Evolutionary conservation across 805 yeast genomes (phyloP).

Genomic region (Wickerhamiella spandovensis): DNA sequence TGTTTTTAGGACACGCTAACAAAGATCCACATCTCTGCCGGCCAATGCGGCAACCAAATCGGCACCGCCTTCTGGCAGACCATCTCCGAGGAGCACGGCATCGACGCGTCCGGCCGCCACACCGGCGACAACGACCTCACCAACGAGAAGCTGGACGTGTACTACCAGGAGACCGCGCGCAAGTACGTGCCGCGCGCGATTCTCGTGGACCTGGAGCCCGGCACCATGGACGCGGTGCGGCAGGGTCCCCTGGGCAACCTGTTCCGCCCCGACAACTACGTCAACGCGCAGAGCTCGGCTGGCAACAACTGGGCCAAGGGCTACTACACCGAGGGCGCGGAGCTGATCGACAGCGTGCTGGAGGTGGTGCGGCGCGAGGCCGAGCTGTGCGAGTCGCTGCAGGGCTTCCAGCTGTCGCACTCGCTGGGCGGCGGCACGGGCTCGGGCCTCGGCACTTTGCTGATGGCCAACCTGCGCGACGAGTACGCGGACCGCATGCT

Average conservation of each 20-base stretch:
- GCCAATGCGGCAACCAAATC: conserved; percentile 98
- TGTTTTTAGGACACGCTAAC: too few species aligned
- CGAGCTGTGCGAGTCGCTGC: conserved; percentile 82
- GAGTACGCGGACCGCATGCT: conserved; percentile 93
- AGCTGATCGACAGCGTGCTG: conserved; percentile 76
- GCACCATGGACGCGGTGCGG: conserved; percentile 77
- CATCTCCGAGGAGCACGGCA: conserved; percentile 30
- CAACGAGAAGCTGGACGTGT: conserved; percentile 54
- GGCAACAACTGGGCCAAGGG: conserved; percentile 98
- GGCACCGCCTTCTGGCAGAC: conserved; percentile 34
- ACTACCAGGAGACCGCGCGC: conserved; percentile 76
- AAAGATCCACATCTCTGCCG: conserved; percentile 88
- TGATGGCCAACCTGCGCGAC: conserved; percentile 75
- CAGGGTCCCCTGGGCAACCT: conserved; percentile 70
- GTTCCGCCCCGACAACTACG: conserved; percentile 85
- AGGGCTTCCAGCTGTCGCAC: conserved; percentile 85
- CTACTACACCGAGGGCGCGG: conserved; percentile 94
- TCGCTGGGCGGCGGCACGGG: conserved; percentile 90
- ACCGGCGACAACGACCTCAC: conserved; percentile 18
- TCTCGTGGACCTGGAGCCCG: conserved; percentile 86
- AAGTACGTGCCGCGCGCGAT: conserved; percentile 92
- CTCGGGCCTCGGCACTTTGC: conserved; percentile 88
- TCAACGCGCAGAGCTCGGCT: conserved; percentile 83
- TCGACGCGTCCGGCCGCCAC: conserved; percentile 25
- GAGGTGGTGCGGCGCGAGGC: conserved; percentile 90